Evolutionary conservation across 768 basidiomycete species (phyloP).

Genomic region (Boletus fagicola): DNA sequence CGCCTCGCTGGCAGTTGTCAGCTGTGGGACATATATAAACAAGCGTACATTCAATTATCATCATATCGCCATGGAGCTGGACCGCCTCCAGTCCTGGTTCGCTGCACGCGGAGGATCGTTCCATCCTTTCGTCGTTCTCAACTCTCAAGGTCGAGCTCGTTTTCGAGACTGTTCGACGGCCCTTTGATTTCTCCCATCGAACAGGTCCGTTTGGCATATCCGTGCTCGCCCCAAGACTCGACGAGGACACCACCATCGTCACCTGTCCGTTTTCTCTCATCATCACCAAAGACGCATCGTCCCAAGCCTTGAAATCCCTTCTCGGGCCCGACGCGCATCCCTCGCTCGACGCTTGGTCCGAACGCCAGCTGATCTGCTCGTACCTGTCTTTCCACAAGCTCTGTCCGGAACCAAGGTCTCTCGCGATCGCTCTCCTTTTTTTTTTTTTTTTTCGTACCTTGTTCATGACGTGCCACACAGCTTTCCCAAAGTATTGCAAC

Average conservation of each 20-base stretch:
- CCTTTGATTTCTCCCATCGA: constrained; percentile 10
- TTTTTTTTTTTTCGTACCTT: neutral
- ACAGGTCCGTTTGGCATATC: constrained; percentile 47
- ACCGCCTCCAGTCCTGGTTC: constrained; percentile 52
- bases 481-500: constrained; percentile 25
- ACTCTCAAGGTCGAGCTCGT: constrained; percentile 40
- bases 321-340: constrained; percentile 28
- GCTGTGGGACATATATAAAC: neutral
- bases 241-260: constrained; percentile 53
- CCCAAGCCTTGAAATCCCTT: constrained; percentile 41
- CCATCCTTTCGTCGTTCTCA: constrained; percentile 44
- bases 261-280: constrained; percentile 66
- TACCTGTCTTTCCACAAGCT: constrained; percentile 71
- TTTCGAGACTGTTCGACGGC: neutral
- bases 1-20: no score
- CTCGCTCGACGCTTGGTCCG: constrained; percentile 45
- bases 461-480: constrained; percentile 11
- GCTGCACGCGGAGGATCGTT: constrained; percentile 47
- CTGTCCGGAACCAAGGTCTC: constrained; percentile 36
- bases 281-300: constrained; percentile 54
- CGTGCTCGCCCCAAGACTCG: constrained; percentile 50
- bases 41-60: neutral
- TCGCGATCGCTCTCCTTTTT: constrained; percentile 1
- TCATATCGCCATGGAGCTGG: neutral
- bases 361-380: constrained; percentile 64